Base-by-base conservation (phyloP, 352 stramenopile genomes). In the Phytophthora fragariaefolia region DNA sequence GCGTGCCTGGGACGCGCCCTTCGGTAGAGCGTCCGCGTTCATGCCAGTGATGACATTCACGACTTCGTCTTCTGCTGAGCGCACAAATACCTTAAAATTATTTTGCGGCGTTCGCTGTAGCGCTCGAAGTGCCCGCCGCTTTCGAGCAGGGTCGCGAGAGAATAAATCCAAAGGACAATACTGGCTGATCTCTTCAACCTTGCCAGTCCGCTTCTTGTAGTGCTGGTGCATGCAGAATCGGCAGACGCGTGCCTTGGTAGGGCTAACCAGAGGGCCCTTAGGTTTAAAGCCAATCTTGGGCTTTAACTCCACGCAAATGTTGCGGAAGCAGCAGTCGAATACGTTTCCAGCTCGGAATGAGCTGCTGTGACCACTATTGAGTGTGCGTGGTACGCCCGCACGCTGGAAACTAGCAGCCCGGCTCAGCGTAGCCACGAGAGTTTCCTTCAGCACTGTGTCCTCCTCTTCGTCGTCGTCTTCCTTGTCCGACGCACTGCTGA, bases 211-310 rank as follows among this genome's bases (percentile, higher is more conserved):
- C 27, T 80, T 78, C 74, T 97, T 96, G 71, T 91, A 92, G 54
- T 93, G 83, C 53, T 97, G 89, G 71, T 97, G 89, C 88, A 97
- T 96, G 61, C 85, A 95, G 59, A 97, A 97, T 17, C 87, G 85
- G 46, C 88, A 93, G 12, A 89, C 81, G 10, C 69, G 58, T 28
- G 80, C 73, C 68, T 93, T 94, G 6, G 82, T 71, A 15, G 80
- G 73, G 2, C 87, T 77, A 4, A 91, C 68, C 27, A 92, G 69
- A n/a, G 65, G 48, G 0, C 83, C 75, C 6, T 79, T 79, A 0
- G 86, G 83, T 32, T 93, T 85, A 55, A 93, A 92, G 1, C 87
- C 86, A 40, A 91, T 92, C 73, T 96, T 97, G 20, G 88, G 85
- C 63, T 97, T 97, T 51, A 97, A 73, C 63, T 97, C 89, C 48